Evolutionary conservation across 768 basidiomycete genomes (phyloP).

Genomic region (Gloeophyllum trabeum): DNA sequence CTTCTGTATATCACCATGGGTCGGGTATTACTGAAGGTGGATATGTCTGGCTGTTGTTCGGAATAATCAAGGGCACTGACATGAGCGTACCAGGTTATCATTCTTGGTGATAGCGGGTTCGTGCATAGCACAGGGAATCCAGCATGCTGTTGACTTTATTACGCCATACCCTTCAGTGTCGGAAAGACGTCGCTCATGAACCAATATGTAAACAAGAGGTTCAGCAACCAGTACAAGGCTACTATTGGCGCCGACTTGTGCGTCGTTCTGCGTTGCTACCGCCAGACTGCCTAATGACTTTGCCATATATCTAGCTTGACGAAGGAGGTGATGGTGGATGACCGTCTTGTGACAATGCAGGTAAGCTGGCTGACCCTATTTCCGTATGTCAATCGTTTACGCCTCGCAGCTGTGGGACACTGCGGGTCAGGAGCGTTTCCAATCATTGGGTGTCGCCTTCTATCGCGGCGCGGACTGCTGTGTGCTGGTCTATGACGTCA

Average conservation of each 20-base stretch:
- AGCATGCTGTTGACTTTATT: background rate
- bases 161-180: constrained; percentile 41
- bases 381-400: background rate
- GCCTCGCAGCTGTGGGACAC: constrained; percentile 90
- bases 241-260: constrained; percentile 97
- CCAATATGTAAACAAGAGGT: constrained; percentile 99
- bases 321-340: constrained; percentile 98
- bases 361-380: constrained; percentile 21
- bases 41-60: constrained; percentile 5
- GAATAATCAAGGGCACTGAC: constrained; percentile 6
- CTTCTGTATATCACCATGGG: constrained; percentile 40
- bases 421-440: constrained; percentile 98
- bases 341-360: constrained; percentile 98
- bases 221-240: constrained; percentile 99
- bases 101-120: constrained; percentile 94
- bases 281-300: constrained; percentile 5
- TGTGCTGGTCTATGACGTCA: constrained; percentile 98
- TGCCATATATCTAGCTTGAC: constrained; percentile 62
- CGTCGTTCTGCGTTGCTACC: constrained; percentile 20
- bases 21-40: constrained; percentile 78
- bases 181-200: constrained; percentile 99
- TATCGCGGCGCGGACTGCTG: constrained; percentile 99
- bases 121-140: constrained; percentile 27
- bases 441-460: constrained; percentile 97
- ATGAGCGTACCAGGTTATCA: constrained; percentile 67